Evolutionary conservation across 768 basidiomycete genomes (phyloP).

Genomic region (Amanita exitialis): DNA sequence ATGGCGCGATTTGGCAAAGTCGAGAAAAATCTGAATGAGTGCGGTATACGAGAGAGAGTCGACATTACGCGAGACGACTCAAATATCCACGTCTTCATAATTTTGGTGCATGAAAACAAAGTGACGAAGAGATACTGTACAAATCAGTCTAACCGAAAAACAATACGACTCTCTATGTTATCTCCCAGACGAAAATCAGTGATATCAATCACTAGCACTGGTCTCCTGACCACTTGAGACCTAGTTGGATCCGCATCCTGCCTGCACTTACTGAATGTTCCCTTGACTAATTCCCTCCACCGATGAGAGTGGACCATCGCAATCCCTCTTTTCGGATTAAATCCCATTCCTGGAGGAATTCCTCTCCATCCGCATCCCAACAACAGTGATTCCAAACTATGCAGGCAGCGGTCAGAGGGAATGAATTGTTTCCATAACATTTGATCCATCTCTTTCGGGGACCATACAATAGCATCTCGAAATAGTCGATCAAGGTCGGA

Average conservation of each 20-base stretch:
- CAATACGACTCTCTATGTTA: neutral
- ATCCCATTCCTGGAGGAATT: neutral
- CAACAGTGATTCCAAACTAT: conserved; percentile 35
- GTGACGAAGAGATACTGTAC: neutral
- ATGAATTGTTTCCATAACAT: conserved; percentile 22
- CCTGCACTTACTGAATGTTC: conserved; percentile 7
- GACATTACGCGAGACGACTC: too few species aligned
- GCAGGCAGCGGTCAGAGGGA: conserved; percentile 22
- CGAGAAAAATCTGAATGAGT: neutral
- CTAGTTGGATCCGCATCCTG: neutral
- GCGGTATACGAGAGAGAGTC: neutral
- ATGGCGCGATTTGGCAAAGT: conserved; percentile 37
- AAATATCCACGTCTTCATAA: too few species aligned
- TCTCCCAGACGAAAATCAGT: neutral
- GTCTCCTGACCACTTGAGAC: neutral
- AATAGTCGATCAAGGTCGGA: conserved; percentile 5
- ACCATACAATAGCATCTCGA: conserved; percentile 19
- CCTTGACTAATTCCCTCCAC: conserved; percentile 8
- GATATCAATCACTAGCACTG: neutral
- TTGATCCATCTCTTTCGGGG: conserved; percentile 11
- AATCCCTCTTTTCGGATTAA: conserved; percentile 18
- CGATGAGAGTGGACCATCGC: conserved; percentile 23
- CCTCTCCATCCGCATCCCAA: conserved; percentile 35
- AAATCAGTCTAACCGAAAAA: neutral
- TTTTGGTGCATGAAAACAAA: too few species aligned